Evolutionary conservation across 1,284 basidiomycete genomes (phyloP).

Genomic region (Anthracocystis walkeri): DNA sequence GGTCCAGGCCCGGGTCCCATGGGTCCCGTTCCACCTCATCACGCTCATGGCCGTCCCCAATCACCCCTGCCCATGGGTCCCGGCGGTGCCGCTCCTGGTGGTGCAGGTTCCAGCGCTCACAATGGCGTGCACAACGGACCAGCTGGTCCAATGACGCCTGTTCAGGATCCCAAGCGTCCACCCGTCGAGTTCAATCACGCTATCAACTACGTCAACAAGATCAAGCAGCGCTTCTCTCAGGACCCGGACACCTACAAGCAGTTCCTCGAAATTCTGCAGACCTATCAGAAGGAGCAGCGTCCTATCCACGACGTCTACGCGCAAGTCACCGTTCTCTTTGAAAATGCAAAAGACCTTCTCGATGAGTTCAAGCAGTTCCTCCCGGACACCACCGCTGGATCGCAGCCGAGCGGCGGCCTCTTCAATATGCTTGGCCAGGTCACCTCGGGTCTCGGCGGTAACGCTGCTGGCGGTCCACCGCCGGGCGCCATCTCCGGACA

Average conservation of each 20-base stretch:
- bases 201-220: constrained; percentile 98
- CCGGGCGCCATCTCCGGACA: constrained; percentile 39
- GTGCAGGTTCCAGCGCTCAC: constrained; percentile 23
- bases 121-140: constrained; percentile 31
- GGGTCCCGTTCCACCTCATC: constrained; percentile 42
- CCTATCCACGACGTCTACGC: constrained; percentile 90
- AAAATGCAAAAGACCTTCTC: constrained; percentile 89
- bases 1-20: constrained; percentile 41
- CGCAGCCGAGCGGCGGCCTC: constrained; percentile 66
- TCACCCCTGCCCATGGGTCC: constrained; percentile 50
- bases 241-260: constrained; percentile 97
- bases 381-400: constrained; percentile 75
- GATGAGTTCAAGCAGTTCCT: constrained; percentile 97
- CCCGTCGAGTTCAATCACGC: constrained; percentile 92
- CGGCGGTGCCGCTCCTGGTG: constrained; percentile 33
- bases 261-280: constrained; percentile 97
- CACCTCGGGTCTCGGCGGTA: constrained; percentile 61
- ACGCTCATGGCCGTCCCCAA: constrained; percentile 43
- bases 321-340: constrained; percentile 92
- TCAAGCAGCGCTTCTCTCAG: constrained; percentile 91
- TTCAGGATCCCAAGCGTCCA: constrained; percentile 65
- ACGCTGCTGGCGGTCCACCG: constrained; percentile 21
- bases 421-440: constrained; percentile 70
- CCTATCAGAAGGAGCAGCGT: constrained; percentile 93
- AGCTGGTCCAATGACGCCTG: constrained; percentile 44